A percentile compares a stretch with the other conserved stretches of the same genome.
These are phyloP conservation scores for Termitomyces sp. DNA, from an alignment of 768 basidiomycete genomes.

Conservation along the genomic window DNA sequence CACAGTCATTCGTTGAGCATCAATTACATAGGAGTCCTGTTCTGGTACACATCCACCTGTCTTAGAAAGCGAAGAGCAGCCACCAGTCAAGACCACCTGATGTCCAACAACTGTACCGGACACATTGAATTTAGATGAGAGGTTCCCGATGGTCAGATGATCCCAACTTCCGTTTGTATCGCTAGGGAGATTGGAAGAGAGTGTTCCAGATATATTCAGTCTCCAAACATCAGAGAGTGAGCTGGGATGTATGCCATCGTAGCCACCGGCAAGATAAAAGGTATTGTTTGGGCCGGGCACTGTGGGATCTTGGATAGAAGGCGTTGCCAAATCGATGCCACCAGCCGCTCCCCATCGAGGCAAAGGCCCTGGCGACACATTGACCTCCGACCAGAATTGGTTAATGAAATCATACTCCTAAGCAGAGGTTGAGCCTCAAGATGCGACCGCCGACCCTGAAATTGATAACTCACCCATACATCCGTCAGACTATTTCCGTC, in stretches of 20 bases:
- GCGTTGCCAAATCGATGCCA: conserved; percentile 59
- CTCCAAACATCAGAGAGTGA: conserved; percentile 68
- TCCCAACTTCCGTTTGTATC: conserved; percentile 55
- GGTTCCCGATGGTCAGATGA: conserved; percentile 30
- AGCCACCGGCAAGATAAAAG: conserved; percentile 72
- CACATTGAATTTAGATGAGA: conserved; percentile 39
- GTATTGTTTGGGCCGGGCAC: conserved; percentile 60
- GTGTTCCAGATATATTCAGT: conserved; percentile 59
- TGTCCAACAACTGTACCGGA: conserved; percentile 54
- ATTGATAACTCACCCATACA: conserved; percentile 54
- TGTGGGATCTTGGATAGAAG: conserved; percentile 34
- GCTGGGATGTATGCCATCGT: conserved; percentile 35
- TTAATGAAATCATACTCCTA: conserved; percentile 76
- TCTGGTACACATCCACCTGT: conserved; percentile 46
- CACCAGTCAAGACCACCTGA: conserved; percentile 51
- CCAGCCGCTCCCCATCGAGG: conserved; percentile 70
- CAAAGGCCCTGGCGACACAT: conserved; percentile 47
- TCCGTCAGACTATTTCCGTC: conserved; percentile 53
- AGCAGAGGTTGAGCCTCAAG: not conserved
- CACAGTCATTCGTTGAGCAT: conserved; percentile 28
- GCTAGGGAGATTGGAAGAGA: conserved; percentile 63
- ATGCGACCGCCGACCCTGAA: not conserved
- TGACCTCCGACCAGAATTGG: conserved; percentile 70
- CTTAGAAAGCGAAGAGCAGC: conserved; percentile 45
- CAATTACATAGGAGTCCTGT: conserved; percentile 52